Evolutionary conservation across 345 rosid genomes (phyloP).

Genomic region (Syzygium aromaticum): DNA sequence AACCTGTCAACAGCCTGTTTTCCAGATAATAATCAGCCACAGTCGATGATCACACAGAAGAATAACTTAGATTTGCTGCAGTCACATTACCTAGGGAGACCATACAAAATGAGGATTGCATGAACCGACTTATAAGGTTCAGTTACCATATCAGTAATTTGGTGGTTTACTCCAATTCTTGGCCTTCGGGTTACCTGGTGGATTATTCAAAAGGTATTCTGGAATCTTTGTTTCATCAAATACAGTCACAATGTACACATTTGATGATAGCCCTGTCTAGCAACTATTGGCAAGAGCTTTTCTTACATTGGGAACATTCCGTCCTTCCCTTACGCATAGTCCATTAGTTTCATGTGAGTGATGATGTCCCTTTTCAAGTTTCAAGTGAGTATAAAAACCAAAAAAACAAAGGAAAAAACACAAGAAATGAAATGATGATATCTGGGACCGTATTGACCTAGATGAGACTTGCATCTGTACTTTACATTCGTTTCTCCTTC

Average conservation of each 20-base stretch:
- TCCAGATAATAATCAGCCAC: background rate
- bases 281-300: background rate
- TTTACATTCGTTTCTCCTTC: conserved; percentile 13
- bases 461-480: background rate
- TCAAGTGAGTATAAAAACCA: background rate
- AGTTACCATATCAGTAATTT: conserved; percentile 49
- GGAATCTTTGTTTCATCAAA: background rate
- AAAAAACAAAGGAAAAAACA: background rate
- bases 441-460: background rate
- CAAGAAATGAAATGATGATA: background rate
- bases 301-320: conserved; percentile 61
- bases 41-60: background rate
- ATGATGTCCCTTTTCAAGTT: background rate
- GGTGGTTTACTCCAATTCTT: conserved; percentile 51
- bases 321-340: conserved; percentile 80
- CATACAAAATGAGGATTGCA: conserved; percentile 80
- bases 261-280: background rate
- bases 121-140: conserved; percentile 69
- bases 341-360: conserved; percentile 66
- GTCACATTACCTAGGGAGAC: conserved; percentile 64
- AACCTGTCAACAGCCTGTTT: conserved; percentile 81
- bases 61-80: background rate
- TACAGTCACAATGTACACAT: background rate
- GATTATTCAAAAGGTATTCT: background rate
- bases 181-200: conserved; percentile 64